A percentile compares a stretch with the other conserved stretches of the same genome.
phyloP scores from a whole-genome alignment of 169 alveolate species.

The Plasmodium inui region DNA sequence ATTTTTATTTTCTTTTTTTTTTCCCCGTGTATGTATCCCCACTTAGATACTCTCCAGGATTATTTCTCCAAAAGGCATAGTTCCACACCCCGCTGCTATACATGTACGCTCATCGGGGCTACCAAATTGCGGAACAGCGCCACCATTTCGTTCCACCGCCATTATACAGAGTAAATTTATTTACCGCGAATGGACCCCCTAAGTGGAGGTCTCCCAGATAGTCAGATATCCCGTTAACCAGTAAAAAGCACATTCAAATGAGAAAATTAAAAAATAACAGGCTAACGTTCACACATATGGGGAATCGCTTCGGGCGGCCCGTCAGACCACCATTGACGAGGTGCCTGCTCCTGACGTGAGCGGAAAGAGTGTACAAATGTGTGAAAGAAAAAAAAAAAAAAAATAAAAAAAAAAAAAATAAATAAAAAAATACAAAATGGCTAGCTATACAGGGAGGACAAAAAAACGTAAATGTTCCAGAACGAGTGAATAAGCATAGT shows the following conservation, averaged over 20 bases:
- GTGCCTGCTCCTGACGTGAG: not conserved
- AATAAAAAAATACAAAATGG: not conserved
- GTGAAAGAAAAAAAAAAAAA: too few species aligned
- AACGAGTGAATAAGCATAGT: constrained; percentile 71
- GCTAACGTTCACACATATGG: not conserved
- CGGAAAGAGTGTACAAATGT: not conserved
- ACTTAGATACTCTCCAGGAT: not conserved
- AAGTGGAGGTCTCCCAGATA: not conserved
- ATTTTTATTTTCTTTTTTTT: not conserved
- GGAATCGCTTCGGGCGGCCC: not conserved
- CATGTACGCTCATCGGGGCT: not conserved
- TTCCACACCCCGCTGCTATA: not conserved
- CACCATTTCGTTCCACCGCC: not conserved
- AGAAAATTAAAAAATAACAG: not conserved
- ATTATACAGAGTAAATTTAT: not conserved
- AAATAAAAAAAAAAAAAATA: too few species aligned
- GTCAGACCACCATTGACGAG: not conserved
- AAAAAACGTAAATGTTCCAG: constrained; percentile 63
- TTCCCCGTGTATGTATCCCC: not conserved
- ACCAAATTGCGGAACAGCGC: not conserved
- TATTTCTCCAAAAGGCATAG: not conserved
- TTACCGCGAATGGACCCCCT: not conserved
- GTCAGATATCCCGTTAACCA: not conserved
- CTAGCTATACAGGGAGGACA: constrained; percentile 38
- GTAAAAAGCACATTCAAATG: not conserved